A percentile compares a stretch with the other conserved stretches of the same genome.
Evolutionary conservation across 768 basidiomycete species (phyloP).

Genomic region (Dioszegia hungarica): DNA sequence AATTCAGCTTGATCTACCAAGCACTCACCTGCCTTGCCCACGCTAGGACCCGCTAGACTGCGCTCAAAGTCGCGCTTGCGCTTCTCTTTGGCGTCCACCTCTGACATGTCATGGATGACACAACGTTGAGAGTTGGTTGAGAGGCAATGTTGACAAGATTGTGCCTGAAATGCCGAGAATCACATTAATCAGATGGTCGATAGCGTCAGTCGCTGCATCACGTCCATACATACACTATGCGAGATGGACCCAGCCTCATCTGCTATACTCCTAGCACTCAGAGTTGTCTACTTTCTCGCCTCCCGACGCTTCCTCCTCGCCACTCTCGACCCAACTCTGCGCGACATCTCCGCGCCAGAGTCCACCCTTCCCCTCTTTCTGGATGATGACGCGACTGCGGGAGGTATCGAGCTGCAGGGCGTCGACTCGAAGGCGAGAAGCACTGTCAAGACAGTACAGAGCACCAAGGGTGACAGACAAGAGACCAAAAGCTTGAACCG

Average conservation of each 20-base stretch:
- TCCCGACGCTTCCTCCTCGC: slow-evolving; percentile 28
- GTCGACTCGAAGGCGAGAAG: not conserved
- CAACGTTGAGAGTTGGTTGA: too few species aligned
- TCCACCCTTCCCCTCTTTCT: not conserved
- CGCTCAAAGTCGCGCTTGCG: slow-evolving; percentile 36
- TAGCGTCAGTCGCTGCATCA: too few species aligned
- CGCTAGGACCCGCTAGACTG: slow-evolving; percentile 75
- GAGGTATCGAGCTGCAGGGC: not conserved
- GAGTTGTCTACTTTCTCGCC: not conserved
- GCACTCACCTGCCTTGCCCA: slow-evolving; percentile 77
- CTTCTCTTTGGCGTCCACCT: slow-evolving; percentile 8
- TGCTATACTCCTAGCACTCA: not conserved
- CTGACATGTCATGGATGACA: too few species aligned
- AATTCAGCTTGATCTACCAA: not conserved
- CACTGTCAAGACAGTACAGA: slow-evolving; percentile 23
- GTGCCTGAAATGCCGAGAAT: too few species aligned
- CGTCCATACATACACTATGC: not conserved
- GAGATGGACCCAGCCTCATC: not conserved
- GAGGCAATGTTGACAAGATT: too few species aligned
- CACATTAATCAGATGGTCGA: too few species aligned
- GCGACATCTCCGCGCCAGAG: slow-evolving; percentile 35
- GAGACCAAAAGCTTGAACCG: slow-evolving; percentile 37
- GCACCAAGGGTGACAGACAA: slow-evolving; percentile 18
- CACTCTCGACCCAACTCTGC: slow-evolving; percentile 38
- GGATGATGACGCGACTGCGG: not conserved